phyloP scores from a whole-genome alignment of 140 eudicot species.

The Bidens hawaiensis region DNA sequence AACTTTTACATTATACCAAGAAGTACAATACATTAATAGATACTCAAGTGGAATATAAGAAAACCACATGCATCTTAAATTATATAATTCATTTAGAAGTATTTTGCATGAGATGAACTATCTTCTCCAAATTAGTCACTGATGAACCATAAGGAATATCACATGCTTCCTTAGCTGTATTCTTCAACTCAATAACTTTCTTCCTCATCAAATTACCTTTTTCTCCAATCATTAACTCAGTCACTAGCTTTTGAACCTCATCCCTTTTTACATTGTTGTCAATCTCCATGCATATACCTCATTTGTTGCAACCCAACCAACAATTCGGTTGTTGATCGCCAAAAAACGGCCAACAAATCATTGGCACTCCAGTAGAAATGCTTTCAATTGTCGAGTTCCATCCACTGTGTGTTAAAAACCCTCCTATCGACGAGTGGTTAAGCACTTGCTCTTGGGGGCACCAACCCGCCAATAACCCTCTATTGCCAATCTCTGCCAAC shows the following conservation, averaged over 20 bases:
- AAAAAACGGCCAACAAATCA: slow-evolving; percentile 57
- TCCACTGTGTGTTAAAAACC: slow-evolving; percentile 11
- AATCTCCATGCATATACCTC: slow-evolving; percentile 46
- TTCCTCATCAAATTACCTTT: slow-evolving; percentile 35
- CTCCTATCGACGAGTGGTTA: slow-evolving; percentile 23
- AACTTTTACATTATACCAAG: no score
- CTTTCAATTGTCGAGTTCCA: slow-evolving; percentile 12
- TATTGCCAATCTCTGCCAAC: slow-evolving; percentile 19
- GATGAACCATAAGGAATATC: slow-evolving; percentile 29
- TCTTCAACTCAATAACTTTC: slow-evolving; percentile 34
- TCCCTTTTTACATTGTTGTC: slow-evolving; percentile 23
- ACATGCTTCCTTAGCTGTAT: slow-evolving; percentile 17
- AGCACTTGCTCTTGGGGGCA: slow-evolving; percentile 42
- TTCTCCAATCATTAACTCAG: slow-evolving; percentile 42
- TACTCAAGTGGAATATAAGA: neutral
- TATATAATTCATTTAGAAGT: neutral
- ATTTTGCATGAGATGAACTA: slow-evolving; percentile 17
- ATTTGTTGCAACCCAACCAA: slow-evolving; percentile 29
- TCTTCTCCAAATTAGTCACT: slow-evolving; percentile 21
- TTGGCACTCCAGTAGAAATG: slow-evolving; percentile 35
- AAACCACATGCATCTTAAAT: neutral
- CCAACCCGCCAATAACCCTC: slow-evolving; percentile 43
- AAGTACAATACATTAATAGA: neutral
- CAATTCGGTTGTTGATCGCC: slow-evolving; percentile 51
- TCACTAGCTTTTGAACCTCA: slow-evolving; percentile 21